These are phyloP conservation scores for Beverwykella pulmonaria DNA, from an alignment of 495 filamentous ascomycete species.

Conservation along the genomic window DNA sequence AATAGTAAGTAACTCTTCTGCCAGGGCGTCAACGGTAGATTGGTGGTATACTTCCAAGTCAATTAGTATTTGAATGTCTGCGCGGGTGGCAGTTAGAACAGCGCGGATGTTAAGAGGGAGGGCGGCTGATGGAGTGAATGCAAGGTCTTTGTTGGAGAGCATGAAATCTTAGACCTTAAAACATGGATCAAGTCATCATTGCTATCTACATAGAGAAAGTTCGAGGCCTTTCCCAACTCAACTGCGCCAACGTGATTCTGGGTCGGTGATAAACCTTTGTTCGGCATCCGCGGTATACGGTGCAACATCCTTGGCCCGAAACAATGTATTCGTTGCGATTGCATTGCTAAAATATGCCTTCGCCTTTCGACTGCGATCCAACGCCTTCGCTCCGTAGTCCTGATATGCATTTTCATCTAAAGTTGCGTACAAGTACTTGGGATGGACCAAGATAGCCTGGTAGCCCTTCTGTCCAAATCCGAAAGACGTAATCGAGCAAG, in stretches of 20 bases:
- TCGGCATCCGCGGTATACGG: neutral
- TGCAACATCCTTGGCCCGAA: neutral
- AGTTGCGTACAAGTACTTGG: conserved; percentile 35
- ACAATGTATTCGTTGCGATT: neutral
- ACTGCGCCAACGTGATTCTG: neutral
- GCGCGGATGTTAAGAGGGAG: no score
- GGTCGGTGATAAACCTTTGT: neutral
- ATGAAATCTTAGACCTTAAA: no score
- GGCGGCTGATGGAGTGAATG: no score
- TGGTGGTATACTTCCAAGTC: no score
- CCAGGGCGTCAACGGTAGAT: no score
- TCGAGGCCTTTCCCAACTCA: neutral
- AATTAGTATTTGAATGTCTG: no score
- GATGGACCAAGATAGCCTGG: conserved; percentile 32
- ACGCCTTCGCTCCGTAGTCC: neutral
- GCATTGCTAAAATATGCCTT: neutral
- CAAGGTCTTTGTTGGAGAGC: no score
- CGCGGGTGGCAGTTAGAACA: no score
- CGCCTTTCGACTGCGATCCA: neutral
- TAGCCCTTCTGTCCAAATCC: conserved; percentile 42
- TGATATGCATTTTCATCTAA: conserved; percentile 12
- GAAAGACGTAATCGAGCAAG: conserved; percentile 40
- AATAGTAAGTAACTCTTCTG: no score
- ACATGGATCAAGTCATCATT: no score
- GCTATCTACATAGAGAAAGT: neutral